phyloP scores from a whole-genome alignment of 371 early-diverging fungal species.

The Fennellomyces sp. region DNA sequence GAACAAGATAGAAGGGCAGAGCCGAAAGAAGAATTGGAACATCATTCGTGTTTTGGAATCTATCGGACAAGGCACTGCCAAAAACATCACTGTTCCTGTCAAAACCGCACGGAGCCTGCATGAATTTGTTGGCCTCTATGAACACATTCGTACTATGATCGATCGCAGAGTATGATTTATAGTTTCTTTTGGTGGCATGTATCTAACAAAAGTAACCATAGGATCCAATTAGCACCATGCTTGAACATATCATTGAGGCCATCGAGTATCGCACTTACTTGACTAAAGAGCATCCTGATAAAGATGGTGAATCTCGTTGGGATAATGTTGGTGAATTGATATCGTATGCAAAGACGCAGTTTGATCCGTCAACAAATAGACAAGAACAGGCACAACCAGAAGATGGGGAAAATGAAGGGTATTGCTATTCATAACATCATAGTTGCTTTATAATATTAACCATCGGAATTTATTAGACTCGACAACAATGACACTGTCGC shows the following conservation, averaged over 20 bases:
- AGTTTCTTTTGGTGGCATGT: background rate
- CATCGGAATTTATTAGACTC: conserved; percentile 1
- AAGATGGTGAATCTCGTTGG: conserved; percentile 27
- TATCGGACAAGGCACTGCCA: background rate
- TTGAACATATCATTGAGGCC: conserved; percentile 21
- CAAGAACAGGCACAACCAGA: background rate
- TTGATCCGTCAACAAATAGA: conserved; percentile 1
- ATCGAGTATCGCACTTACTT: conserved; percentile 29
- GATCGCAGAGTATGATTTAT: conserved; percentile 14
- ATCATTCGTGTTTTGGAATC: conserved; percentile 7
- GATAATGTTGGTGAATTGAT: conserved; percentile 42
- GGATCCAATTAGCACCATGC: conserved; percentile 15
- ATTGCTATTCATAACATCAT: background rate
- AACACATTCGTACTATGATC: conserved; percentile 10
- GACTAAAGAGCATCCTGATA: conserved; percentile 13
- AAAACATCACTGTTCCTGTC: background rate
- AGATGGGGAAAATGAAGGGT: background rate
- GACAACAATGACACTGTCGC: conserved; percentile 16
- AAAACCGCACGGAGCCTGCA: conserved; percentile 6
- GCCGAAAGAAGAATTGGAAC: background rate
- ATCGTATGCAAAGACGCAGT: conserved; percentile 19
- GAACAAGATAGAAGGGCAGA: conserved; percentile 22
- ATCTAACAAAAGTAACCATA: too few species aligned
- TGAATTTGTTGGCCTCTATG: conserved; percentile 9
- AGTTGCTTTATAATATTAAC: background rate